These are phyloP conservation scores for Tricholoma terreum DNA, from an alignment of 768 basidiomycete genomes.

Conservation along the genomic window DNA sequence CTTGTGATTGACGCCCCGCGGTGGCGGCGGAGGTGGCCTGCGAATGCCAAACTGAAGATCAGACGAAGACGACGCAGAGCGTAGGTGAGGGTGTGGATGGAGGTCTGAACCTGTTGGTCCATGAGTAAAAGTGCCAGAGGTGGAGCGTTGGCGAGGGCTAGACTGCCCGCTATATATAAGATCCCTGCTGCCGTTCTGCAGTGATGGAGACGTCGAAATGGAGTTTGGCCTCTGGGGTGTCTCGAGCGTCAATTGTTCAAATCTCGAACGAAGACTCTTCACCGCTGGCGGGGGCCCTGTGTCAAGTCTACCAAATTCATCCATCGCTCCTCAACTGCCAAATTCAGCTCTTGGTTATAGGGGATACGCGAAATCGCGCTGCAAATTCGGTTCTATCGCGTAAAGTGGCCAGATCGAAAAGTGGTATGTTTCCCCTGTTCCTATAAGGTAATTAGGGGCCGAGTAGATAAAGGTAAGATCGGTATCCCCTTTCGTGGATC, in stretches of 20 bases:
- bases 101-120: conserved; percentile 14
- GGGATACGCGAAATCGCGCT: neutral
- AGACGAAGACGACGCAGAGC: conserved; percentile 50
- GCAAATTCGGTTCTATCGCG: neutral
- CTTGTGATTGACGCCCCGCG: conserved; percentile 32
- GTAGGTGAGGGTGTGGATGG: conserved; percentile 32
- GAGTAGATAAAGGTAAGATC: too few relatives aligned
- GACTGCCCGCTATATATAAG: conserved; percentile 23
- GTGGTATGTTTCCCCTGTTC: neutral
- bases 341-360: neutral
- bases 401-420: neutral
- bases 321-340: neutral
- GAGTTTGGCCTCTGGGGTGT: conserved; percentile 7
- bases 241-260: conserved; percentile 58
- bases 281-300: conserved; percentile 59
- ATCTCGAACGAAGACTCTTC: conserved; percentile 64
- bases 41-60: conserved; percentile 46
- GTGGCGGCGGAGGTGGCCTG: conserved; percentile 60
- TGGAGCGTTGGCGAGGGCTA: conserved; percentile 40
- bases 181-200: conserved; percentile 15
- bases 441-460: neutral
- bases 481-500: neutral
- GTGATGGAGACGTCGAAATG: conserved; percentile 3
- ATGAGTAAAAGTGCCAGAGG: conserved; percentile 26
- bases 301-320: conserved; percentile 39